Conservation (phyloP, 2,329 filamentous ascomycete genomes). For the Fusarium protoensiforme region DNA sequence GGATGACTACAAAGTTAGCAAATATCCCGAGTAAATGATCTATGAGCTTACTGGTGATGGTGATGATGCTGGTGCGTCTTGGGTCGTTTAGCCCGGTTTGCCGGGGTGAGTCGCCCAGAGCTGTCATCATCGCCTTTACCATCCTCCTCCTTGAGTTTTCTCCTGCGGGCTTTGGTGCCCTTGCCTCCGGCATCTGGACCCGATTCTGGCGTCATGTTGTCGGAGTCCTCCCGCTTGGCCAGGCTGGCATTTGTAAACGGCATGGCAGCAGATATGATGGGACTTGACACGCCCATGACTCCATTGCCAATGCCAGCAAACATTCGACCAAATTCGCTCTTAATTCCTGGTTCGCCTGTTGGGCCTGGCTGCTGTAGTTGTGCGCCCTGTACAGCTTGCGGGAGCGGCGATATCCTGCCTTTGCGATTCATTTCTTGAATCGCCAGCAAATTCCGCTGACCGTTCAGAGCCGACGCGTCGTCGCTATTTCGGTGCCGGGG, state of each 20-base stretch:
- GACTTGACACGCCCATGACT: conserved; percentile 64
- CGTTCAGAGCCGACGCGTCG: conserved; percentile 65
- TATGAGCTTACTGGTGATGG: conserved; percentile 70
- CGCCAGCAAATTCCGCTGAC: conserved; percentile 75
- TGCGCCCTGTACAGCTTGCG: conserved; percentile 92
- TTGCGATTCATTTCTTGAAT: conserved; percentile 85
- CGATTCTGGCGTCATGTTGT: conserved; percentile 57
- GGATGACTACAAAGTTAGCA: conserved; percentile 55
- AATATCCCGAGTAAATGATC: background rate
- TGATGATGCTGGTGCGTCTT: conserved; percentile 76
- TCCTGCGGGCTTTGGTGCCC: conserved; percentile 65
- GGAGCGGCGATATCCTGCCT: conserved; percentile 86
- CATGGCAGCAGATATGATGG: conserved; percentile 55
- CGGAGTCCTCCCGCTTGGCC: conserved; percentile 65
- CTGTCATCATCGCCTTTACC: conserved; percentile 73
- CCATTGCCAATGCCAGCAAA: conserved; percentile 87
- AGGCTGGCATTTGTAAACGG: conserved; percentile 60
- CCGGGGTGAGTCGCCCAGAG: conserved; percentile 70
- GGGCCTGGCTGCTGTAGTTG: conserved; percentile 84
- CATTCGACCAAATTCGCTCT: conserved; percentile 94
- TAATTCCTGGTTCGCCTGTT: conserved; percentile 86
- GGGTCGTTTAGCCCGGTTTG: conserved; percentile 69
- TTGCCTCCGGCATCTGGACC: conserved; percentile 55
- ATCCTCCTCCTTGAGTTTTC: conserved; percentile 84
- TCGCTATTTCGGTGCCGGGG: conserved; percentile 55